Evolutionary conservation across 768 basidiomycete genomes (phyloP).

Genomic region (Scleroderma citrinum): DNA sequence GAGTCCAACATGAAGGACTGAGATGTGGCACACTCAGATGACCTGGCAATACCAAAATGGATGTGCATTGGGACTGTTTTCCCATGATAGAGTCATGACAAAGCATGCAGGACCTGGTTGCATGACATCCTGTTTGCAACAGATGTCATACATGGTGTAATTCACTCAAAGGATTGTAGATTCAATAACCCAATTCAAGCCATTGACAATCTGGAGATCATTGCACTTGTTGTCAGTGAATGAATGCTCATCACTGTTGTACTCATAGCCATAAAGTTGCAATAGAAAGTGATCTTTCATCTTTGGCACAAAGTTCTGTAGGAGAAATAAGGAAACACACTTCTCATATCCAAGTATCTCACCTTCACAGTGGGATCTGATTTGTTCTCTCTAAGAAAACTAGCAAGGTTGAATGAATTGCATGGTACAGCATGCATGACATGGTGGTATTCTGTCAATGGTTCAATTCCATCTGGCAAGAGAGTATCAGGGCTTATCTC

Average conservation of each 20-base stretch:
- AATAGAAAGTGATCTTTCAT: slow-evolving; percentile 12
- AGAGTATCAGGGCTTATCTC: no score
- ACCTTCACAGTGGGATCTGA: slow-evolving; percentile 10
- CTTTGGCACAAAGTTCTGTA: slow-evolving; percentile 8
- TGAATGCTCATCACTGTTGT: not conserved
- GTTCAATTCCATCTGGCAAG: no score
- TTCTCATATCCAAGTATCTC: not conserved
- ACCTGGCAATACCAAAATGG: slow-evolving; percentile 30
- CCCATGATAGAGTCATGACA: slow-evolving; percentile 19
- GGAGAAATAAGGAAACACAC: not conserved
- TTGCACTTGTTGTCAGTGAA: slow-evolving; percentile 9
- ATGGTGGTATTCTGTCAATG: slow-evolving; percentile 2
- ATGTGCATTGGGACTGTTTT: slow-evolving; percentile 10
- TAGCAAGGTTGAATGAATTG: not conserved
- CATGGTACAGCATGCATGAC: not conserved
- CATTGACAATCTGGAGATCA: slow-evolving; percentile 9
- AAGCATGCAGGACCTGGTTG: slow-evolving; percentile 6
- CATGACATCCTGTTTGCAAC: slow-evolving; percentile 18
- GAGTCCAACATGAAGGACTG: no score
- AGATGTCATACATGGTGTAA: slow-evolving; percentile 29
- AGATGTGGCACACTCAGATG: slow-evolving; percentile 22
- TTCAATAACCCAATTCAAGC: slow-evolving; percentile 16
- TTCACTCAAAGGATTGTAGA: slow-evolving; percentile 20
- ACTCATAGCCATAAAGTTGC: slow-evolving; percentile 3
- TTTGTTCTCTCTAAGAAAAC: not conserved